Conservation (phyloP, 208 protist genomes). For the Borovskyia barvae region DNA sequence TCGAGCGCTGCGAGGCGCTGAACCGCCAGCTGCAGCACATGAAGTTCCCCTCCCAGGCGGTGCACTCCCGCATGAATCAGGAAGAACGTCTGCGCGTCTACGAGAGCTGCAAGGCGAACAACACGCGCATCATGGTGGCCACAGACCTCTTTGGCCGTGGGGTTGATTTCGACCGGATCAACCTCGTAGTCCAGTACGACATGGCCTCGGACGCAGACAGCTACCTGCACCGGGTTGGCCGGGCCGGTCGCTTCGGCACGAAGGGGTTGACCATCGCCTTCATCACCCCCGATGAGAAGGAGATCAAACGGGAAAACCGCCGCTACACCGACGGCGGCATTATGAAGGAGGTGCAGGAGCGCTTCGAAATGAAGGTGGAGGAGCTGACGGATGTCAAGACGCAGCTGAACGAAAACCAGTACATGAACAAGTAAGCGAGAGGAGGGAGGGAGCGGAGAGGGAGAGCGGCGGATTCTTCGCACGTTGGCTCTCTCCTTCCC, state of each 20-base stretch:
- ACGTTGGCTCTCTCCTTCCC: not conserved
- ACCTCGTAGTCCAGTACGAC: constrained; percentile 99
- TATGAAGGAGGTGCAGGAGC: constrained; percentile 95
- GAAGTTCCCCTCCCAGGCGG: constrained; percentile 96
- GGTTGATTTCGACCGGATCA: constrained; percentile 99
- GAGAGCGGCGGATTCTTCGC: not conserved
- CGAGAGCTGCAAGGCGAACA: constrained; percentile 98
- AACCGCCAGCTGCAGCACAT: constrained; percentile 94
- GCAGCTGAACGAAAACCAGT: constrained; percentile 89
- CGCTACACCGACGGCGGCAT: constrained; percentile 89
- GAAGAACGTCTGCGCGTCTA: constrained; percentile 89
- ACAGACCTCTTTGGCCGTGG: constrained; percentile 99
- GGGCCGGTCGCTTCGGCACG: constrained; percentile 98
- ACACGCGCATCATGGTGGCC: constrained; percentile 98
- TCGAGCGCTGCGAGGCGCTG: constrained; percentile 93
- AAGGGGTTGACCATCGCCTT: constrained; percentile 99
- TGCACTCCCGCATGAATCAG: constrained; percentile 96
- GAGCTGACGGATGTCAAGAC: constrained; percentile 93
- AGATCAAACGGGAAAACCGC: constrained; percentile 86
- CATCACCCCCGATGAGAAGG: constrained; percentile 93
- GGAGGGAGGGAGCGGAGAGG: not conserved
- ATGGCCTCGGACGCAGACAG: constrained; percentile 97
- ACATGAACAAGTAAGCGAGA: constrained; percentile 84
- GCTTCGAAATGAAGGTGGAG: constrained; percentile 97
- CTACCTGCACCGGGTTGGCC: constrained; percentile 98